Evolutionary conservation across 331 rosid genomes (phyloP).

Genomic region (Malus hybrid): DNA sequence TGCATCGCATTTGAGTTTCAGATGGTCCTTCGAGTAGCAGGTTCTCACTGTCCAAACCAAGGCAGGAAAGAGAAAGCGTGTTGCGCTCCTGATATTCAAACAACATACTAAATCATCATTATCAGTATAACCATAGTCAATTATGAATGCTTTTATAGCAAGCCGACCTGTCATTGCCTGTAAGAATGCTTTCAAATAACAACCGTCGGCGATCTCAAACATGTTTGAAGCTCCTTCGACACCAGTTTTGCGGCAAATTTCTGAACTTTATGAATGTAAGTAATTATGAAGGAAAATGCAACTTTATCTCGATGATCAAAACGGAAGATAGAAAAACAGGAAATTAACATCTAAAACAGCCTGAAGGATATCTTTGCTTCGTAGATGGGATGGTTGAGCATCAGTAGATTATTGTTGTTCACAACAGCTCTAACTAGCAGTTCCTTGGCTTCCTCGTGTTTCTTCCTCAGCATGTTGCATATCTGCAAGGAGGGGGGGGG

Average conservation of each 20-base stretch:
- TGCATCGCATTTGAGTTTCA: neutral
- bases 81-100: neutral
- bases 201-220: slow-evolving; percentile 18
- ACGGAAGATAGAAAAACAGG: neutral
- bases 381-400: slow-evolving; percentile 86
- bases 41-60: neutral
- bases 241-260: slow-evolving; percentile 51
- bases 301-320: neutral
- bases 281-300: slow-evolving; percentile 43
- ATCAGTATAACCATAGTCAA: neutral
- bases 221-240: slow-evolving; percentile 47
- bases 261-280: slow-evolving; percentile 68
- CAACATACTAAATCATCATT: neutral
- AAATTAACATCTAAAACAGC: slow-evolving; percentile 5
- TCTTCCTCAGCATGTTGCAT: slow-evolving; percentile 77
- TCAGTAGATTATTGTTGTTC: slow-evolving; percentile 65
- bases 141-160: too few species aligned
- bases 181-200: slow-evolving; percentile 17
- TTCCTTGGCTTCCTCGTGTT: slow-evolving; percentile 81
- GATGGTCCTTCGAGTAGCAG: neutral
- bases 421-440: slow-evolving; percentile 64
- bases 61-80: neutral
- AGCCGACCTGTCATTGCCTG: neutral
- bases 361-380: slow-evolving; percentile 78
- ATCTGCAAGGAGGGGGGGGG: slow-evolving; percentile 36